Conservation (phyloP, 2,329 filamentous ascomycete species). For the Colletotrichum lini region DNA sequence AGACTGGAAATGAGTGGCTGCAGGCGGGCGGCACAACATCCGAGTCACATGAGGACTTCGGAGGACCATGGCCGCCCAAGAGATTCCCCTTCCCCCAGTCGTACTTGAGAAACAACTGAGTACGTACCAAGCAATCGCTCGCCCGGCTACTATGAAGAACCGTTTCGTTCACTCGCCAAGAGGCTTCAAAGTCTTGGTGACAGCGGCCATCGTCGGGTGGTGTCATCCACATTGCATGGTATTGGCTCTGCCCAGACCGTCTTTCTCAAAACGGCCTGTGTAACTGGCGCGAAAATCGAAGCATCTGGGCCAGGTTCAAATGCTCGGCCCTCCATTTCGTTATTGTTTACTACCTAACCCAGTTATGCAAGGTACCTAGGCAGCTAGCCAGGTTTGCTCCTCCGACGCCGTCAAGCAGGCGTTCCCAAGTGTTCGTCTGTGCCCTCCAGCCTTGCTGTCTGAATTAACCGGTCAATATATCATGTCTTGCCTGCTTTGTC, state of each 20-base stretch:
- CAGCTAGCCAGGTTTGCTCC: too few species aligned
- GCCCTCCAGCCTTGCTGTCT: too few species aligned
- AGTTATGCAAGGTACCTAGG: too few species aligned
- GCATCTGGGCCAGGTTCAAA: too few species aligned
- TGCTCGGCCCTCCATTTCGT: too few species aligned
- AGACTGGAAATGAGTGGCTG: constrained; percentile 30
- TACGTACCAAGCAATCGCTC: not conserved
- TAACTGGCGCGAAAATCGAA: not conserved
- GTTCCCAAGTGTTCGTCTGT: too few species aligned
- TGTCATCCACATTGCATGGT: not conserved
- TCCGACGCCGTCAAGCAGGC: too few species aligned
- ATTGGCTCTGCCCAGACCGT: not conserved
- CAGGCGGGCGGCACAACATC: not conserved
- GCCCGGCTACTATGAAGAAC: not conserved
- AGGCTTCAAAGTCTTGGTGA: not conserved
- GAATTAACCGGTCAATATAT: too few species aligned
- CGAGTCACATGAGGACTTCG: constrained; percentile 1
- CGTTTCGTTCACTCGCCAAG: not conserved
- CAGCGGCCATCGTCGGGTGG: not conserved
- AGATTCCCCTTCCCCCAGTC: not conserved
- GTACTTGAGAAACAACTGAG: too few species aligned
- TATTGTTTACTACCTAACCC: too few species aligned
- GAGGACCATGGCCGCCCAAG: not conserved
- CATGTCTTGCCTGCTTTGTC: too few species aligned
- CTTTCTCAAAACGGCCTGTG: not conserved